Base-by-base conservation (phyloP, 306 rosid species). In the Malus asiatica region DNA sequence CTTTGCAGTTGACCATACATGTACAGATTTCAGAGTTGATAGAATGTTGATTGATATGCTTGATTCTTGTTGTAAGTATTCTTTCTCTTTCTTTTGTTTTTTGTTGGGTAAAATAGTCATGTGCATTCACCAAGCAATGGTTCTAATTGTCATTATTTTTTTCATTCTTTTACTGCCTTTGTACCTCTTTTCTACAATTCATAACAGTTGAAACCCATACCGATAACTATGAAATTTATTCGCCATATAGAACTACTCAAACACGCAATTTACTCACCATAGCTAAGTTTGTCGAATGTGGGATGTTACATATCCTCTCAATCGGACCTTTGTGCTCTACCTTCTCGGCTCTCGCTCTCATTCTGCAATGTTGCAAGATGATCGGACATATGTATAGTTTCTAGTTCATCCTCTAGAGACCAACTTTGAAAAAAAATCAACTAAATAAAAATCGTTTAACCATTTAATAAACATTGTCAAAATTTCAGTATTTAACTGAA, bases 1-100 rank as follows among this genome's bases (percentile, higher is more conserved):
- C 88, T 88, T 55, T 92, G 97, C 86, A 72, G 18, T 48, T 89
- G 83, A 86, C 72, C 38, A 58, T 78, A 59, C 48, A 33, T 51
- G 30, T 20, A 53, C 80, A 70, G 57, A 51, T 55, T 51, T 29
- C 25, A 73, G 65, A 66, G 51, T 12, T 42, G 9, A 68, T 65
- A 45, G 67, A 77, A 32, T 76, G 66, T 81, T 74, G 64, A 68
- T 74, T 53, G 78, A 74, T 79, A 75, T 59, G 75, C 55, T 79
- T 72, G 71, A 75, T 59, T 77, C 74, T 66, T 82, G 76, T 68
- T 64, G 58, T 76, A 70, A 64, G 58, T 27, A 68, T 67, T 67
- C 9, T 45, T 68, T 68, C 12, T 42, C 45, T 44, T 27, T 13
- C 33, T 27, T 60, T 14, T n/a, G 19, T 52, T 59, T 4, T 59